Conservation (phyloP, 2,329 filamentous ascomycete genomes). For the Xylariaceae sp. region DNA sequence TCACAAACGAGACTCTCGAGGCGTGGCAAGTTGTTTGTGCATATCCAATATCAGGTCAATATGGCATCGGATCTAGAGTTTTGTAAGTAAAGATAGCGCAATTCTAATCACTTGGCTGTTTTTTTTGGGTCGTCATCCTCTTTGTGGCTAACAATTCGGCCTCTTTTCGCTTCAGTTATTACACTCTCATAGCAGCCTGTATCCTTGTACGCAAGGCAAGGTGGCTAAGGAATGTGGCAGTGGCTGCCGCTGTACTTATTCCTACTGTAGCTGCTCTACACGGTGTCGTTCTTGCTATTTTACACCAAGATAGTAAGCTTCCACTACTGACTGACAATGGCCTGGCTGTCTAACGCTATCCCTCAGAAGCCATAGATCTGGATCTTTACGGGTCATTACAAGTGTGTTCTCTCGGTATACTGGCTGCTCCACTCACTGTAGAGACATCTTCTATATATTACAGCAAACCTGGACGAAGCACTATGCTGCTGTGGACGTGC, state of each 20-base stretch:
- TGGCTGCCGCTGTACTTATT: constrained; percentile 59
- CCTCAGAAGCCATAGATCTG: constrained; percentile 52
- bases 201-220: constrained; percentile 57
- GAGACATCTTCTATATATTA: constrained; percentile 61
- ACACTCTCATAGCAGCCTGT: constrained; percentile 59
- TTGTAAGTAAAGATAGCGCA: constrained; percentile 27
- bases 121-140: not conserved
- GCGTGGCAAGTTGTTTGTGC: constrained; percentile 33
- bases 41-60: constrained; percentile 38
- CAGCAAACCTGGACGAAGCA: constrained; percentile 57
- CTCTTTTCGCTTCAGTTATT: constrained; percentile 40
- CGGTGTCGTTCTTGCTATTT: constrained; percentile 53
- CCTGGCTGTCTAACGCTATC: no score
- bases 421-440: constrained; percentile 60
- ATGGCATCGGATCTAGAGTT: constrained; percentile 34
- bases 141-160: constrained; percentile 2
- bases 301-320: constrained; percentile 47
- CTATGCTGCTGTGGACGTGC: constrained; percentile 63
- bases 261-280: constrained; percentile 62
- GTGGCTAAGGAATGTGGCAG: constrained; percentile 59
- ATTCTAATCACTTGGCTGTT: not conserved
- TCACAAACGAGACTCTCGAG: no score
- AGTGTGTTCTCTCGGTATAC: constrained; percentile 60
- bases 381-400: constrained; percentile 67
- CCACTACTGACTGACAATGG: no score